These are phyloP conservation scores for Wickerhamomyces chambardii DNA, from an alignment of 805 yeast species.

Conservation along the genomic window DNA sequence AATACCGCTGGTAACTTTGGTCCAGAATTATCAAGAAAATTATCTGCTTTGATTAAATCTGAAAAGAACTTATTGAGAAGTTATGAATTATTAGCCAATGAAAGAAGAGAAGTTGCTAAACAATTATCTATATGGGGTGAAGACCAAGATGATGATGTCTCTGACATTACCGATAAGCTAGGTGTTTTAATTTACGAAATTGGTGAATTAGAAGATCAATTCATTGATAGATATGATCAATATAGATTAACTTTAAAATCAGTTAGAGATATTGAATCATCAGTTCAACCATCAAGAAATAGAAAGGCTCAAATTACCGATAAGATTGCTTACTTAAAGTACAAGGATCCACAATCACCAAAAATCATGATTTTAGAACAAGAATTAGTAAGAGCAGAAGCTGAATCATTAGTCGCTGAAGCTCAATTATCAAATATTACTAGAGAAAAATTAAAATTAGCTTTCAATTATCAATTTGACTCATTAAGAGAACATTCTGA, in stretches of 20 bases:
- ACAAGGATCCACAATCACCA: slow-evolving; percentile 78
- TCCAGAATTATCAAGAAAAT: slow-evolving; percentile 70
- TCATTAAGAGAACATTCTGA: slow-evolving; percentile 81
- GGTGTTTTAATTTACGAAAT: slow-evolving; percentile 78
- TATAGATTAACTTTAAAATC: slow-evolving; percentile 77
- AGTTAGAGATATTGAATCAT: slow-evolving; percentile 76
- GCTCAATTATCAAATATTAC: slow-evolving; percentile 87
- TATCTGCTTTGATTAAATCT: slow-evolving; percentile 67
- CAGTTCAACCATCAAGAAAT: slow-evolving; percentile 84
- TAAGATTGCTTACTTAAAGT: slow-evolving; percentile 74
- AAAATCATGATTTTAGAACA: slow-evolving; percentile 78
- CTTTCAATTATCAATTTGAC: slow-evolving; percentile 78
- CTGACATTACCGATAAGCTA: slow-evolving; percentile 80
- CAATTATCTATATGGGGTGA: slow-evolving; percentile 85
- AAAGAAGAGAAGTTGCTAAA: slow-evolving; percentile 74
- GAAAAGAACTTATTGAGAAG: slow-evolving; percentile 79
- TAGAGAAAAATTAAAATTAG: slow-evolving; percentile 78
- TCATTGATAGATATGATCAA: slow-evolving; percentile 79
- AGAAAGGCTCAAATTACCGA: slow-evolving; percentile 81
- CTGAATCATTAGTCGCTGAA: slow-evolving; percentile 86
- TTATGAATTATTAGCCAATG: slow-evolving; percentile 67
- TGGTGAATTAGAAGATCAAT: slow-evolving; percentile 83
- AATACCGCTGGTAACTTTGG: slow-evolving; percentile 73
- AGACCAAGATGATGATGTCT: slow-evolving; percentile 77
- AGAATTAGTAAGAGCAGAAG: slow-evolving; percentile 87